phyloP scores from a whole-genome alignment of 1,139 yeast species.

The Taphrina deformans region DNA sequence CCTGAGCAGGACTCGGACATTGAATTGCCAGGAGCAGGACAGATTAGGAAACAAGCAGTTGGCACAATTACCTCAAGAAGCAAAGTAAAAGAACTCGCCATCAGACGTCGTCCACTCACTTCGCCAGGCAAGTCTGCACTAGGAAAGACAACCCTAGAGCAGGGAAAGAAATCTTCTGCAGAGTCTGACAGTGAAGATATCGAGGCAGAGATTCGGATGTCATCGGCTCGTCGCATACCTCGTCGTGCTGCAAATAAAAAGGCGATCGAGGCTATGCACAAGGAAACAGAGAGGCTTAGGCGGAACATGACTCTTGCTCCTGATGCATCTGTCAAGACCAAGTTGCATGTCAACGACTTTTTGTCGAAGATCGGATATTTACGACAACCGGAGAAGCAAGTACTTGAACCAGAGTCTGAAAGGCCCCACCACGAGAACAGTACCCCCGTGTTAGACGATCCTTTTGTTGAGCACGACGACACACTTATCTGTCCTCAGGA shows the following conservation, averaged over 20 bases:
- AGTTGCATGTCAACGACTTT: slow-evolving; percentile 41
- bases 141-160: not conserved
- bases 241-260: slow-evolving; percentile 41
- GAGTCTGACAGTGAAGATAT: slow-evolving; percentile 30
- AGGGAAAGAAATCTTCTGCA: not conserved
- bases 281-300: slow-evolving; percentile 44
- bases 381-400: not conserved
- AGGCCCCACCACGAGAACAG: not conserved
- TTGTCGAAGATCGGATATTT: slow-evolving; percentile 35
- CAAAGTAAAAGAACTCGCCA: slow-evolving; percentile 6
- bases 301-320: slow-evolving; percentile 44
- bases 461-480: not conserved
- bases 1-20: slow-evolving; percentile 5
- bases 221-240: slow-evolving; percentile 26
- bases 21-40: slow-evolving; percentile 1
- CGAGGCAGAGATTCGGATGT: slow-evolving; percentile 25
- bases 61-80: not conserved
- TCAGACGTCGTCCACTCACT: not conserved
- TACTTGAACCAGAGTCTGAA: not conserved
- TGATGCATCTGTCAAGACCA: slow-evolving; percentile 40
- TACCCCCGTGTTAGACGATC: not conserved
- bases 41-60: not conserved
- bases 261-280: slow-evolving; percentile 43
- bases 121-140: not conserved
- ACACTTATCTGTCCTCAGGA: not conserved